phyloP scores from a whole-genome alignment of 2,329 filamentous ascomycete genomes.

The Helminthosporium solani region DNA sequence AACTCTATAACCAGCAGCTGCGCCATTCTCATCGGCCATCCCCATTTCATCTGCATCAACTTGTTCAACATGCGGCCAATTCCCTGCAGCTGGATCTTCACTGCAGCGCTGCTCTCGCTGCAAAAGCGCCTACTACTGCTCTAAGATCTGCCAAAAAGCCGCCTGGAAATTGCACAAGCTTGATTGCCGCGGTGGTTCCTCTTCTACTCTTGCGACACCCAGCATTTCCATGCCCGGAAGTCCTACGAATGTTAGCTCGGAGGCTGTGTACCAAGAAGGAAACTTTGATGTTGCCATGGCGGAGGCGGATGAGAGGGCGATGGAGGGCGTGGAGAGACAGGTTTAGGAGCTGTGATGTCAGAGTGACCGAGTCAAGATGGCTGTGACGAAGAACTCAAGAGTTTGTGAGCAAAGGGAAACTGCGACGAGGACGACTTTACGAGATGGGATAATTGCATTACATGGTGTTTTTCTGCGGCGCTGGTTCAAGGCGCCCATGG shows the following conservation, averaged over 20 bases:
- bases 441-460: too few relatives aligned
- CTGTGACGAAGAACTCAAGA: too few relatives aligned
- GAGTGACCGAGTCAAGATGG: too few relatives aligned
- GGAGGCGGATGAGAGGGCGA: too few relatives aligned
- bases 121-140: slow-evolving; percentile 52
- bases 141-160: slow-evolving; percentile 52
- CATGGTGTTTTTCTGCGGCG: too few relatives aligned
- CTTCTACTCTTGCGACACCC: slow-evolving; percentile 27
- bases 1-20: neutral
- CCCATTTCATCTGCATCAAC: neutral
- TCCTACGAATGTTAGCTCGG: neutral
- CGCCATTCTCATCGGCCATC: neutral
- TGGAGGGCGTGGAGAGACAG: too few relatives aligned
- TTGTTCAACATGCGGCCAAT: slow-evolving; percentile 26
- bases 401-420: too few relatives aligned
- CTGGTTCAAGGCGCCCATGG: too few relatives aligned
- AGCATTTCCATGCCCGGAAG: slow-evolving; percentile 26
- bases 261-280: too few relatives aligned
- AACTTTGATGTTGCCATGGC: too few relatives aligned
- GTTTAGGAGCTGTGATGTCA: too few relatives aligned
- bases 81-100: slow-evolving; percentile 21
- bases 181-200: slow-evolving; percentile 36
- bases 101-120: slow-evolving; percentile 50
- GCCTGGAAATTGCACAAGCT: slow-evolving; percentile 56
- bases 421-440: too few relatives aligned